phyloP scores from a whole-genome alignment of 139 green algal genomes.

The Chlorella sp. region DNA sequence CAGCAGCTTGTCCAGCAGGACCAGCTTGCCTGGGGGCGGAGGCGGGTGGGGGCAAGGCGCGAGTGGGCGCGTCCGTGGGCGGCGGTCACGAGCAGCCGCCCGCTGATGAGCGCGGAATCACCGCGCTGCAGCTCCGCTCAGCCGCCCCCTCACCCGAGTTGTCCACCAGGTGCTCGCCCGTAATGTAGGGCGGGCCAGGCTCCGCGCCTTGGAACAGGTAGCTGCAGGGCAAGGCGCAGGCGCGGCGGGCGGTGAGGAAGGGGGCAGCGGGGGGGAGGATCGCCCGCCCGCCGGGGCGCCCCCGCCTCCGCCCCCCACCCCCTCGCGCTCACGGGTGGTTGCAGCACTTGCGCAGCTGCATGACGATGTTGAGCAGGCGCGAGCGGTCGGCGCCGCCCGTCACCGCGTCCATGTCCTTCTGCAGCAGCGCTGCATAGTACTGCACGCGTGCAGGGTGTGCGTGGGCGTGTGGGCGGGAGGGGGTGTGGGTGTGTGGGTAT shows the following conservation, averaged over 20 bases:
- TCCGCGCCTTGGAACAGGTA: constrained; percentile 88
- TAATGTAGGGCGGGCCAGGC: constrained; percentile 93
- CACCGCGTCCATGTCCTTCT: constrained; percentile 93
- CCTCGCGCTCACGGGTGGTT: constrained; percentile 91
- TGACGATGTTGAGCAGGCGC: constrained; percentile 98
- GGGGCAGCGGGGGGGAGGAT: background rate
- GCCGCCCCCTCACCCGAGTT: constrained; percentile 51
- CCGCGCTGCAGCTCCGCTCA: background rate
- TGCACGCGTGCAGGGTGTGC: constrained; percentile 48
- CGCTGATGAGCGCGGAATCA: background rate
- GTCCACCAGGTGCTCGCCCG: constrained; percentile 86
- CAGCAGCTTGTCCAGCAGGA: constrained; percentile 91
- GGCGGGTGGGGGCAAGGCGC: background rate
- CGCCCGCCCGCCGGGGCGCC: background rate
- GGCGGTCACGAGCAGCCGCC: background rate
- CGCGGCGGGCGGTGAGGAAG: too few species aligned
- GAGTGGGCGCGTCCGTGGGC: background rate
- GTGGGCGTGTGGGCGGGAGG: background rate
- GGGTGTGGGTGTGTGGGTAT: background rate
- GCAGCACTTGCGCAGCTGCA: constrained; percentile 99
- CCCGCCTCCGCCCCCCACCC: background rate
- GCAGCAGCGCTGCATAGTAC: constrained; percentile 89
- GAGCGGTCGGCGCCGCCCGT: constrained; percentile 83
- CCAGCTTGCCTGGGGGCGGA: constrained; percentile 78
- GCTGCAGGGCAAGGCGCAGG: background rate